Evolutionary conservation across 495 filamentous ascomycete species (phyloP), one percentile per base, ranked within the genome.

Genomic region (Tuber aestivum): DNA sequence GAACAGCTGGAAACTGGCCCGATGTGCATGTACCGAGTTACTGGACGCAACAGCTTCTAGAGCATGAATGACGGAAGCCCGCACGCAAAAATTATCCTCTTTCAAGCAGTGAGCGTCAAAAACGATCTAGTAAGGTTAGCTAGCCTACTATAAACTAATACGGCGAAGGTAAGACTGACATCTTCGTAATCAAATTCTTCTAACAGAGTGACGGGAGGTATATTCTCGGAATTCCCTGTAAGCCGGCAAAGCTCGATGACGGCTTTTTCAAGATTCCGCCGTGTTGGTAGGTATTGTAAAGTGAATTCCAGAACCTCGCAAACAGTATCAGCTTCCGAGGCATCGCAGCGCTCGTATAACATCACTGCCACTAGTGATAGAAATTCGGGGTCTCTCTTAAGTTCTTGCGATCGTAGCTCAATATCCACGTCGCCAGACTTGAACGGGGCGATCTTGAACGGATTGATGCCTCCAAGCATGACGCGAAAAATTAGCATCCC

Each of bases 401-500:
- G 56, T 65, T 65, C 56, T 65, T 35, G 56, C 8, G 56, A 65
- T 65, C 56, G 56, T 35, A 5, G 14, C 32, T 65, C 32, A 16
- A 65, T 35, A 65, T 35, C 56, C 2, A 65, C 27, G 14, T 35
- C 56, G 14, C 20, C 56, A 12, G 56, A 65, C 56, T 65, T 65
- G 56, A 65, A 65, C 14, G 56, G 56, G 3, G 56, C 4, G 27
- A 65, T 65, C 71, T 41, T 41, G 65, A 74, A 74, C 3, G 41
- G 40, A 23, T 70, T 45, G 18, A 41, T 27, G 9, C 73, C 65
- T 2, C 48, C 27, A 21, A 74, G 35, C 40, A 70, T 42, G 6
- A 74, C 73, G 2, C 21, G 68, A 21, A 41, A 74, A 14, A 74
- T 21, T n/a, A 74, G 9, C n/a, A 74, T 21, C 14, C 40, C 73